Evolutionary conservation across 2,329 filamentous ascomycete species (phyloP).

Genomic region (Aspergillus neoniger): DNA sequence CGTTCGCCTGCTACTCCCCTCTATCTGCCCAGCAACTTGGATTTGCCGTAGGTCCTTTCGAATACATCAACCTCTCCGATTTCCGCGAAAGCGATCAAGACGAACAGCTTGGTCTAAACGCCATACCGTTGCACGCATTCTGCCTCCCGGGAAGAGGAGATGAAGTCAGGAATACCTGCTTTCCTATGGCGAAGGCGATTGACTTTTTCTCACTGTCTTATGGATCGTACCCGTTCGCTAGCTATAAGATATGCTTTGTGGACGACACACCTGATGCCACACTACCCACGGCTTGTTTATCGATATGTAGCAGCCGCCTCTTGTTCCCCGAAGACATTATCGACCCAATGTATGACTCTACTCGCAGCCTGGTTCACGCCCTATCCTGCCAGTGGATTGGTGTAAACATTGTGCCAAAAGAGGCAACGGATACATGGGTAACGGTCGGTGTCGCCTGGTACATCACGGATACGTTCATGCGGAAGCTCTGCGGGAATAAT

Average conservation of each 20-base stretch:
- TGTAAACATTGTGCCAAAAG: constrained; percentile 84
- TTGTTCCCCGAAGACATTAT: constrained; percentile 83
- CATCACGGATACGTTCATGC: constrained; percentile 93
- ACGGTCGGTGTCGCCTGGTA: constrained; percentile 88
- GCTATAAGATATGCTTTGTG: constrained; percentile 91
- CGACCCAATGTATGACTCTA: constrained; percentile 80
- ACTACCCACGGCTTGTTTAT: constrained; percentile 75
- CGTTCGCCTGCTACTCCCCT: constrained; percentile 73
- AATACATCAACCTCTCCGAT: constrained; percentile 85
- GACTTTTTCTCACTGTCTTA: constrained; percentile 89
- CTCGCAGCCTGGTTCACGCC: constrained; percentile 76
- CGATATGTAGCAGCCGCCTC: constrained; percentile 82
- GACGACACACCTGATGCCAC: constrained; percentile 81
- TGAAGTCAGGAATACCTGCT: constrained; percentile 83
- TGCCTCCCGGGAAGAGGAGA: constrained; percentile 81
- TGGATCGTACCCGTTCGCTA: constrained; percentile 85
- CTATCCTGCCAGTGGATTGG: constrained; percentile 93
- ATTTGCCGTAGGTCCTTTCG: constrained; percentile 92
- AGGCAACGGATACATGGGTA: constrained; percentile 81
- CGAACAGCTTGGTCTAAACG: constrained; percentile 83
- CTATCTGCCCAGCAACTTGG: constrained; percentile 87
- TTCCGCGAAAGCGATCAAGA: constrained; percentile 90
- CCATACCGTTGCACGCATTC: constrained; percentile 86
- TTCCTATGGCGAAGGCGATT: constrained; percentile 79
- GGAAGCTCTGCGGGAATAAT: constrained; percentile 87